Conservation (phyloP, 768 basidiomycete genomes). For the Tulasnella sp. region DNA sequence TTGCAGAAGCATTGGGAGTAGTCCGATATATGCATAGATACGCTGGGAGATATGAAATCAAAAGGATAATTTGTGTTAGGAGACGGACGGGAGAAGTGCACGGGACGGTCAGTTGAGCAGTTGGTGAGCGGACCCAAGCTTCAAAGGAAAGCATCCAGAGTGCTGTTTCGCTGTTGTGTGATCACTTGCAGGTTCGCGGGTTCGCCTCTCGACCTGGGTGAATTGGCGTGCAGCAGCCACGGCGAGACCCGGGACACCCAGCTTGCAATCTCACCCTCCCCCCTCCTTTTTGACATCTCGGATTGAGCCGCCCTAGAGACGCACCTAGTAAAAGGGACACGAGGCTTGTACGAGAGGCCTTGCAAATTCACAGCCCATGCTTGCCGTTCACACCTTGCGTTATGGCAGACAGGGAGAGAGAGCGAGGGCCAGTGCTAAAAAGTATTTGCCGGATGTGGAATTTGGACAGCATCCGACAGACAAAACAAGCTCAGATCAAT, state of each 20-base stretch:
- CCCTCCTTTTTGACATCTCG: not conserved
- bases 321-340: not conserved
- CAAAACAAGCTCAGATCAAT: not conserved
- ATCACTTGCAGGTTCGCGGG: not conserved
- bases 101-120: not conserved
- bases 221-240: too few relatives aligned
- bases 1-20: not conserved
- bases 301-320: slow-evolving; percentile 2
- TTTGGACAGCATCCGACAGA: slow-evolving; percentile 1
- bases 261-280: not conserved
- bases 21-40: not conserved
- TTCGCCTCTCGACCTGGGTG: not conserved
- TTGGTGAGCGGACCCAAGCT: not conserved
- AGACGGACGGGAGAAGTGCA: not conserved
- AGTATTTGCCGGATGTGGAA: not conserved
- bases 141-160: not conserved
- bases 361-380: not conserved
- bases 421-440: not conserved
- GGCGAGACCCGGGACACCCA: not conserved
- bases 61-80: not conserved
- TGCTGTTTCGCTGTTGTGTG: not conserved
- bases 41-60: not conserved
- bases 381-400: not conserved
- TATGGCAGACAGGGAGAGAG: not conserved
- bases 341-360: not conserved